A percentile compares a stretch with the other conserved stretches of the same genome.
Conservation (phyloP, 192 early-diverging fungal species). For the Dimargaris cristalligena region DNA sequence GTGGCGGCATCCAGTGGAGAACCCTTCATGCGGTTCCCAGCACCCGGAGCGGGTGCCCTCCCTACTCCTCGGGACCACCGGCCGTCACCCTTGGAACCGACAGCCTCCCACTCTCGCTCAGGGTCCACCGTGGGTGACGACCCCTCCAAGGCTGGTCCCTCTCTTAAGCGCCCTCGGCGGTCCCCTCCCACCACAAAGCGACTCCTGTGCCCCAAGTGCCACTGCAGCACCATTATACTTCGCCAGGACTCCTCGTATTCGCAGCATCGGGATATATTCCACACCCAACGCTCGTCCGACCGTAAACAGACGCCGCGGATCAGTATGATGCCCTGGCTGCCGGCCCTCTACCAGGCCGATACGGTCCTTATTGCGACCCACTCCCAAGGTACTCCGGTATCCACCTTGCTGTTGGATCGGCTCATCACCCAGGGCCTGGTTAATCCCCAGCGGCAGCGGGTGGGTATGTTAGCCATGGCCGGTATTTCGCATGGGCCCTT, state of each 20-base stretch:
- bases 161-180: too few relatives aligned
- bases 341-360: slow-evolving; percentile 30
- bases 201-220: neutral
- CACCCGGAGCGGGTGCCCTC: neutral
- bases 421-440: slow-evolving; percentile 51
- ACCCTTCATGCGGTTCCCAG: neutral
- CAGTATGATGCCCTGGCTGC: slow-evolving; percentile 10
- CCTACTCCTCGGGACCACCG: too few relatives aligned
- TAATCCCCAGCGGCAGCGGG: slow-evolving; percentile 46
- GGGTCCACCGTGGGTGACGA: neutral
- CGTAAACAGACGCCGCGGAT: neutral
- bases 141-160: neutral
- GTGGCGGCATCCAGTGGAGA: neutral
- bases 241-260: neutral
- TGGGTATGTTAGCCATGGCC: slow-evolving; percentile 79
- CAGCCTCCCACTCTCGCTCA: neutral
- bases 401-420: slow-evolving; percentile 52
- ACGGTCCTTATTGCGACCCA: slow-evolving; percentile 80
- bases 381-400: slow-evolving; percentile 85
- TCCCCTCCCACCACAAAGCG: neutral
- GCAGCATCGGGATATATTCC: neutral
- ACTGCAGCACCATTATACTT: neutral
- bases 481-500: slow-evolving; percentile 84
- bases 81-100: too few relatives aligned
- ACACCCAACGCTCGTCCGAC: neutral